Percentiles rank a stretch among this genome's conserved stretches.
Conservation (phyloP, 208 protist genomes). For the Angomonas desouzai region DNA sequence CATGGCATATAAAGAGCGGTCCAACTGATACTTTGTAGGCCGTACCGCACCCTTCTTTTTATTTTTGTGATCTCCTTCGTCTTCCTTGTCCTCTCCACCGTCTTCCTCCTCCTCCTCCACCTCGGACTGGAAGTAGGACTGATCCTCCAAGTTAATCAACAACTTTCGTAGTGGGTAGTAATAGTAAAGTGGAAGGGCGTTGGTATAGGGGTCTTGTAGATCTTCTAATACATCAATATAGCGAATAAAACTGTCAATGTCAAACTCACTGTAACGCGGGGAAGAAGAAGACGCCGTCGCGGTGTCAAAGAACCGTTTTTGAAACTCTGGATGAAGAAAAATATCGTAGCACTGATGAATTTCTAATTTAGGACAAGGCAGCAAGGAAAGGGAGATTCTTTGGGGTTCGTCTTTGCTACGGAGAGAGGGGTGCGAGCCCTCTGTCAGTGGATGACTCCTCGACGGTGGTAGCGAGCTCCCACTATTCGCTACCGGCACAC, state of each 20-base stretch:
- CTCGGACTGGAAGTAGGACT: neutral
- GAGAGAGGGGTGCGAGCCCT: too few relatives aligned
- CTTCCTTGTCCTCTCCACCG: neutral
- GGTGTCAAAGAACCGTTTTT: neutral
- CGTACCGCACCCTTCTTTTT: neutral
- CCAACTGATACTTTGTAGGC: neutral
- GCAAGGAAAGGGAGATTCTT: too few relatives aligned
- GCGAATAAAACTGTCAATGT: neutral
- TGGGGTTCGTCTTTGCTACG: too few relatives aligned
- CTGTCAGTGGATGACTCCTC: too few relatives aligned
- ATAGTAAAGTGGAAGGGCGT: neutral
- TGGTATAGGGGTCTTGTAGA: neutral
- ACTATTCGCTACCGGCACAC: too few relatives aligned
- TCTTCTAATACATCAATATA: neutral
- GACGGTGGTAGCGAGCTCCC: too few relatives aligned
- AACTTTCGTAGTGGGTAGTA: neutral
- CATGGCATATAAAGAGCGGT: neutral
- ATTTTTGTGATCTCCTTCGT: neutral
- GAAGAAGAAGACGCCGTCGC: neutral
- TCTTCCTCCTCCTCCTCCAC: slow-evolving; percentile 1
- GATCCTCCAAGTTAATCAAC: neutral
- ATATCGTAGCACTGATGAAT: neutral
- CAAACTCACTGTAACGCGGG: neutral
- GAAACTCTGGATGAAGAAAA: neutral
- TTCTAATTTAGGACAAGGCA: neutral